Percentiles rank a stretch among this genome's conserved stretches.
Conservation (phyloP, 2,329 filamentous ascomycete genomes). For the Penicillium sp. region DNA sequence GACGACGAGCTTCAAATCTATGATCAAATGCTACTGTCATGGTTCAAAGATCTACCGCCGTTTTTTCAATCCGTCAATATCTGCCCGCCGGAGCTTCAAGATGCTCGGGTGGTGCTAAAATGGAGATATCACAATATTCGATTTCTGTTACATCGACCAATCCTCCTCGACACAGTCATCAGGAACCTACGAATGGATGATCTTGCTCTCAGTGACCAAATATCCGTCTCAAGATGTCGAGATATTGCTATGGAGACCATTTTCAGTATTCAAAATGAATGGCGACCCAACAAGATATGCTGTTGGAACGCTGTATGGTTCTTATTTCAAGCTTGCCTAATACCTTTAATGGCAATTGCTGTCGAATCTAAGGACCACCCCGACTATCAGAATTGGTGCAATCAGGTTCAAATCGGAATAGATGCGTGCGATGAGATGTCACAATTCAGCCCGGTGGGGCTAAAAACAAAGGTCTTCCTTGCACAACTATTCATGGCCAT, state of each 20-base stretch:
- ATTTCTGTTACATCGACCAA: constrained; percentile 25
- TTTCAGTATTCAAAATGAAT: constrained; percentile 10
- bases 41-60: constrained; percentile 11
- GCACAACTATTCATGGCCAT: constrained; percentile 38
- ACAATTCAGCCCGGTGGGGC: constrained; percentile 9
- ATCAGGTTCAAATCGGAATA: constrained; percentile 12
- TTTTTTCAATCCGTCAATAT: constrained; percentile 5
- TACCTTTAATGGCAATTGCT: constrained; percentile 5
- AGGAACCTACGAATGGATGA: constrained; percentile 12
- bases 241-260: constrained; percentile 12
- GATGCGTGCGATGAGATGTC: constrained; percentile 10
- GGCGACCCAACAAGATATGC: constrained; percentile 13
- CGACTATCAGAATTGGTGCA: constrained; percentile 10
- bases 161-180: constrained; percentile 19
- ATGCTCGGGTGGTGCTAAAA: constrained; percentile 17
- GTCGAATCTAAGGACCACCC: constrained; percentile 2
- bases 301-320: constrained; percentile 13
- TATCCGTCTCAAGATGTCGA: constrained; percentile 6
- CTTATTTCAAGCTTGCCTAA: constrained; percentile 9
- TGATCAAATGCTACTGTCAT: constrained; percentile 9
- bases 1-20: constrained; percentile 9
- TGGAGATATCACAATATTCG: constrained; percentile 27
- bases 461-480: constrained; percentile 23
- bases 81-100: constrained; percentile 3
- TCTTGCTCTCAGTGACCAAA: constrained; percentile 8